Evolutionary conservation across 805 yeast genomes (phyloP), one percentile per base, ranked within the genome.

Genomic region (Candida montana): DNA sequence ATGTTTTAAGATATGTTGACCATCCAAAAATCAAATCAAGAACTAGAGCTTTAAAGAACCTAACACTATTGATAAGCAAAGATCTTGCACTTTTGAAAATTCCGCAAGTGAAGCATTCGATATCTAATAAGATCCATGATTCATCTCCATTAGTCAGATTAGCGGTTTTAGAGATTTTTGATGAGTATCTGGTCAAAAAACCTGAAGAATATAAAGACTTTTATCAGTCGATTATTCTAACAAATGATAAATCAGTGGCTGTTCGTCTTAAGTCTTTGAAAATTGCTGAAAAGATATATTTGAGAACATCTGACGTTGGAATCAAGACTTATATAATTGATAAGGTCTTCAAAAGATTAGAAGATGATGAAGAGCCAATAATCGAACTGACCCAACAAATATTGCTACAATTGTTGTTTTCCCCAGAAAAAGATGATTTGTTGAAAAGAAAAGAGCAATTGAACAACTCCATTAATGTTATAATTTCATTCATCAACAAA

Each of bases 71-170:
- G 15, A 68, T 83, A 4, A 67, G 68, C 7, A 67, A 67, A 23
- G 83, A 83, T 37, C 70, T 79, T 1, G 44, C 63, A 0, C 62
- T 87, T 18, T 58, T 85, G 33, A 55, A 67, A 1, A 62, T 72
- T 2, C 71, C 78, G 1, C 62, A 63, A 9, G 72, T 87, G 7
- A 79, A 71, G 48, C 61, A 61, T 2, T 68, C 83, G 0, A 65
- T 88, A 3, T 63, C 76, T 1, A 64, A 59, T 9, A 63, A 78
- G 35, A 61, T 88, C 30, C 60, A 55, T 5, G 91, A 83, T 46
- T 54, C 72, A 0, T 83, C 88, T 2, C 78, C 95, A 0, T 71
- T 81, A 31, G 91, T 87, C 0, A 71, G 88, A 44, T 89, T 83
- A 51, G 86, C 95, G 0, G 81, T 81, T 2, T 63, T 88, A 23